phyloP scores from a whole-genome alignment of 2,329 filamentous ascomycete genomes.

The Fusarium albidum region DNA sequence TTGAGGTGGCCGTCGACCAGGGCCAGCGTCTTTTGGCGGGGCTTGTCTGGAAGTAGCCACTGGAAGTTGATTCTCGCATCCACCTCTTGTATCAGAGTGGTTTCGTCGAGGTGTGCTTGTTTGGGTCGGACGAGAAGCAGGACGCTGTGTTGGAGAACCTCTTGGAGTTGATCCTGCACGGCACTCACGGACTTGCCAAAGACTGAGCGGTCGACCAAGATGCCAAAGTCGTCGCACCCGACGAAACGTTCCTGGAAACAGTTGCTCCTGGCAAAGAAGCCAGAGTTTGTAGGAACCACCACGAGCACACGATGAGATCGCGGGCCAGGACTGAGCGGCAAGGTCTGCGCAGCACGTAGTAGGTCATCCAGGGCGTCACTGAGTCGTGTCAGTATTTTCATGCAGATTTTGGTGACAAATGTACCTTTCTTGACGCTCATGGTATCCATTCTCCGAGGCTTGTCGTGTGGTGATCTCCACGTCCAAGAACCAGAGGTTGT shows the following conservation, averaged over 20 bases:
- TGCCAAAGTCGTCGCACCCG: neutral
- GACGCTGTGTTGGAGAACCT: neutral
- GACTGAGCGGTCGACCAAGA: neutral
- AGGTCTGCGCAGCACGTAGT: neutral
- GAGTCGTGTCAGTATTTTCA: neutral
- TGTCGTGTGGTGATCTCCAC: neutral
- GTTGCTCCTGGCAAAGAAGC: neutral
- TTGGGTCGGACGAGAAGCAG: neutral
- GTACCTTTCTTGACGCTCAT: too few species aligned
- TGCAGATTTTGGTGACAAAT: too few species aligned
- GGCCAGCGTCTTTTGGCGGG: neutral
- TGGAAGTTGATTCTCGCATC: neutral
- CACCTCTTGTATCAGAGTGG: neutral
- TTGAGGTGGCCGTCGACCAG: conserved; percentile 1
- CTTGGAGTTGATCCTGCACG: neutral
- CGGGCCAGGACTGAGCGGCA: neutral
- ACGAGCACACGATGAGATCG: neutral
- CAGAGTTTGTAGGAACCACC: neutral
- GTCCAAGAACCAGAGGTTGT: neutral
- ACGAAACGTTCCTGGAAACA: neutral
- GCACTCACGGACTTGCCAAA: neutral
- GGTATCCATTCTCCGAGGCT: too few species aligned
- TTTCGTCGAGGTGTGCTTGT: neutral
- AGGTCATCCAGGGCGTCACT: neutral
- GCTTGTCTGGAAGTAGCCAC: neutral